These are phyloP conservation scores for Filosporella fistucella DNA, from an alignment of 495 filamentous ascomycete genomes.

Conservation along the genomic window DNA sequence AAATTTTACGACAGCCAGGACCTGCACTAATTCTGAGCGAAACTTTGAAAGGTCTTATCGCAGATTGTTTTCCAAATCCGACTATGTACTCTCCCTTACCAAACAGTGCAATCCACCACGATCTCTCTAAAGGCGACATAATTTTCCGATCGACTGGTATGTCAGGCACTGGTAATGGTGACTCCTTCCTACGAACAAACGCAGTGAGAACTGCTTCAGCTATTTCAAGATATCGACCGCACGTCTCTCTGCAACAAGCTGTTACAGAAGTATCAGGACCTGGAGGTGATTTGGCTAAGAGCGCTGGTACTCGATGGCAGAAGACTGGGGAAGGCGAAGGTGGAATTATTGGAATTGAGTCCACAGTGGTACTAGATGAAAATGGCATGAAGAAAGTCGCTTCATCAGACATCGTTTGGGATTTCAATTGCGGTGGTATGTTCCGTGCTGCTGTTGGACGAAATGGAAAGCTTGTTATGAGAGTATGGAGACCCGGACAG, in stretches of 20 bases:
- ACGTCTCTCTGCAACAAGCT: constrained; percentile 40
- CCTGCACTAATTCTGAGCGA: constrained; percentile 36
- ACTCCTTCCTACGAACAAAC: constrained; percentile 72
- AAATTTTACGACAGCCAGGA: constrained; percentile 19
- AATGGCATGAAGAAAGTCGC: constrained; percentile 26
- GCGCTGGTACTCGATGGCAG: constrained; percentile 72
- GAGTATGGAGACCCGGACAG: constrained; percentile 47
- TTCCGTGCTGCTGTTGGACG: constrained; percentile 75
- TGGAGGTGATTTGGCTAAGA: constrained; percentile 68
- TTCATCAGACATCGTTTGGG: constrained; percentile 35
- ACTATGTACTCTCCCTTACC: constrained; percentile 22
- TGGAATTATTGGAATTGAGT: constrained; percentile 84
- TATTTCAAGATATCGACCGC: constrained; percentile 57
- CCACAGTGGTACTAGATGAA: constrained; percentile 37
- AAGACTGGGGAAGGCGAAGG: constrained; percentile 77
- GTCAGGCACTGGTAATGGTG: constrained; percentile 86
- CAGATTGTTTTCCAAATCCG: constrained; percentile 48
- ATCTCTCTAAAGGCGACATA: constrained; percentile 8
- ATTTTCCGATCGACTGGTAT: constrained; percentile 58
- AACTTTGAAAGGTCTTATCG: constrained; percentile 34
- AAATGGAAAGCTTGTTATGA: constrained; percentile 54
- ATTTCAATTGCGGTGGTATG: constrained; percentile 90
- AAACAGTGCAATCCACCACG: constrained; percentile 5
- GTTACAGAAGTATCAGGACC: constrained; percentile 61
- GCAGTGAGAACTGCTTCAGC: constrained; percentile 70